Base-by-base conservation (phyloP, 1,139 yeast species). In the Dujonia santamariae region DNA sequence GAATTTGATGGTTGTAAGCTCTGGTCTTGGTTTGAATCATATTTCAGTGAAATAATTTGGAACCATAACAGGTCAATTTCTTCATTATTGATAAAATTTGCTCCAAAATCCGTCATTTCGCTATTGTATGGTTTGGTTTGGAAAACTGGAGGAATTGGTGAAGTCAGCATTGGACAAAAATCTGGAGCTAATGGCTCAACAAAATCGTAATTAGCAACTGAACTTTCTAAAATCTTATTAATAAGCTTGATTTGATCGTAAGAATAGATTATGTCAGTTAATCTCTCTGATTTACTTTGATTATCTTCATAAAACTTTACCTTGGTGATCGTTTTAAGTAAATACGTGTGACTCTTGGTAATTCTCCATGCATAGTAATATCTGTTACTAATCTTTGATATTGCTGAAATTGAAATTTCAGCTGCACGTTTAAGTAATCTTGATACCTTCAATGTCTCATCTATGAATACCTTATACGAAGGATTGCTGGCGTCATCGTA, bases 361-460 rank as follows among this genome's bases (percentile, higher is more conserved):
- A 66, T 56, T 44, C 70, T 59, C 80, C 79, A 73, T 0, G 78
- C 76, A 46, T 63, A 65, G 44, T 67, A 74, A 46, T 72, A 72
- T 28, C 72, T 51, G 33, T 66, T 59, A 34, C 74, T 62, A n/a
- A 64, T 48, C 35, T 56, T 62, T 1, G 61, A 54, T n/a, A 63
- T 59, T 1, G 58, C 58, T 2, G 63, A 59, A 26, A 63, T 54
- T 4, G 63, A 55, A 17, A 61, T 63, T 40, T 64, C 70, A 2
- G 65, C 56, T 36, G 64, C 59, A 37, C 65, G 44, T 1, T 66
- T 61, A 13, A 64, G 43, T 20, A 59, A 50, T 2, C 62, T 54
- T 3, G 67, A 61, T 5, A 58, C 42, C 31, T 49, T 51, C 35
- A 63, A 56, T 31, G 61, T 46, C 14, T 50, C 43, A 25, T 44